Evolutionary conservation across 2,329 filamentous ascomycete species (phyloP), one percentile per base, ranked within the genome.

Genomic region (Penicillium sp.): DNA sequence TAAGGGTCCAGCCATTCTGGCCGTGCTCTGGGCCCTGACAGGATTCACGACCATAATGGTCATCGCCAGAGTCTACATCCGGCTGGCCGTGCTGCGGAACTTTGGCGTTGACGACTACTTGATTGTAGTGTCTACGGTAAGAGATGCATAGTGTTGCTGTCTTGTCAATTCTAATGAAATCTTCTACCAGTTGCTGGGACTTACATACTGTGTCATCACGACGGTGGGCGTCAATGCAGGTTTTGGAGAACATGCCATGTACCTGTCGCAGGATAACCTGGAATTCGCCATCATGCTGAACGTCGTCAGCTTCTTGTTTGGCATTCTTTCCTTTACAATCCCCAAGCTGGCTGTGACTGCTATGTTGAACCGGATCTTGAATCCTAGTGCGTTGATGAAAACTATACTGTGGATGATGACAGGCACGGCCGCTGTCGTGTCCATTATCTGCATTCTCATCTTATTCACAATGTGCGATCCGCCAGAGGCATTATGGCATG

Each of bases 401-500:
- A 36, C 50, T 3, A 41, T 37, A 16, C 42, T 67, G 1, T 67
- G 64, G 64, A 18, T 35, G 0, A 46, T 77, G 19, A 64, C 64
- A 1, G 55, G 57, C 4, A 29, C 62, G 5, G 68, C 65, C 18
- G 53, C 67, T 9, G 29, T 66, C 9, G 61, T 65, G 2, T 58
- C 73, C 7, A 47, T 68, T 0, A 62, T 63, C 7, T 72, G 66
- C 35, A 64, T 76, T 14, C 52, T 74, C 13, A 64, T 76, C 5
- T 54, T 75, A 1, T 72, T 75, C 33, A 71, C 66, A 1, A 73
- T 72, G 50, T 78, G 76, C 57, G 60, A 59, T 2, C 75, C 76
- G 0, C 53, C 61, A 0, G 41, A 47, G 19, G 68, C 72, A 0
- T 61, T 72, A 18, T 78, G 76, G 76, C 57, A 70, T 22, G 52